These are phyloP conservation scores for Sclerotinia subarctica DNA, from an alignment of 2,329 filamentous ascomycete species.

Conservation along the genomic window DNA sequence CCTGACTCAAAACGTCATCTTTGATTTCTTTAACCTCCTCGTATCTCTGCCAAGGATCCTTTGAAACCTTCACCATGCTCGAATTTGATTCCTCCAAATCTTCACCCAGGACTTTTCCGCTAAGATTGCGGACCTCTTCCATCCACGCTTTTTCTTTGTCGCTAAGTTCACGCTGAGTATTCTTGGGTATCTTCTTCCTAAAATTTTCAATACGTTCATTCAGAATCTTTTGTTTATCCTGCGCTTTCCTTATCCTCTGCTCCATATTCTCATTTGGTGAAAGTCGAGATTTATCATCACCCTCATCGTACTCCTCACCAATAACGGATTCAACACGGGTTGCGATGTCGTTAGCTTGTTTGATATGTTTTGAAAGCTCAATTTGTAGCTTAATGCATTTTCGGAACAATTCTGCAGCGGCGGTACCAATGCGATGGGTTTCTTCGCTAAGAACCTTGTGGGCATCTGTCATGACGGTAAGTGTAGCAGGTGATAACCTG, in stretches of 20 bases:
- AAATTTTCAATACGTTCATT: constrained; percentile 58
- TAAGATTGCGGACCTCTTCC: constrained; percentile 50
- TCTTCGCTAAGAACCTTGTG: constrained; percentile 70
- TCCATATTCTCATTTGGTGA: constrained; percentile 57
- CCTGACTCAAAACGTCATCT: constrained; percentile 42
- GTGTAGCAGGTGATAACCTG: constrained; percentile 65
- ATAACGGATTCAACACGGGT: constrained; percentile 64
- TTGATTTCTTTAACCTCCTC: constrained; percentile 45
- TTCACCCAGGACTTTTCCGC: constrained; percentile 38
- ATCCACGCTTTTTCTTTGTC: constrained; percentile 60
- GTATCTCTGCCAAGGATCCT: constrained; percentile 55
- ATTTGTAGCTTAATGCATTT: constrained; percentile 65
- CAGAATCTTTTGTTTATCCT: constrained; percentile 55
- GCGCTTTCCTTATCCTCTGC: constrained; percentile 53
- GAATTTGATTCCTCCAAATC: constrained; percentile 16
- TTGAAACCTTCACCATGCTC: constrained; percentile 31
- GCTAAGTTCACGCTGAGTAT: constrained; percentile 52
- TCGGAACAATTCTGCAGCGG: constrained; percentile 70
- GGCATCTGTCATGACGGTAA: constrained; percentile 68
- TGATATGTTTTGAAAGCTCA: constrained; percentile 66
- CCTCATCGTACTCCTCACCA: constrained; percentile 50
- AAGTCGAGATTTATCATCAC: constrained; percentile 47
- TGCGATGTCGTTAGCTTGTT: constrained; percentile 62
- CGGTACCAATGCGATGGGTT: constrained; percentile 64
- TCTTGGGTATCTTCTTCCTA: constrained; percentile 49